Evolutionary conservation across 257 asterid species (phyloP).

Genomic region (Solanum bukasovii): DNA sequence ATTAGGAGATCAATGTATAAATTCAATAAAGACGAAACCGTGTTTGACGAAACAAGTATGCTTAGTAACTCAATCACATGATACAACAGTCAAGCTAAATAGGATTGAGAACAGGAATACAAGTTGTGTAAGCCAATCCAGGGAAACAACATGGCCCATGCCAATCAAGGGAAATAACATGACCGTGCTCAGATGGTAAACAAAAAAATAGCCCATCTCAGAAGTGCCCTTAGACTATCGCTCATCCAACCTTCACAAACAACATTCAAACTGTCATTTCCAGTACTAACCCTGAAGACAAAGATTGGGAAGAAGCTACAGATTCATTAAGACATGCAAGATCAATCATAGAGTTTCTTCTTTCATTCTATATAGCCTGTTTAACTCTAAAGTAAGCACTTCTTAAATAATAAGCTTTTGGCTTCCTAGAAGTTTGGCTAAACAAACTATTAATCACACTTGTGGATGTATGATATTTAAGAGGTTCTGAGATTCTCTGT

Average conservation of each 20-base stretch:
- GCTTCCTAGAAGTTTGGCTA: background rate
- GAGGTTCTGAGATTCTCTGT: background rate
- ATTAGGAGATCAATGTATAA: background rate
- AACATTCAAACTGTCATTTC: background rate
- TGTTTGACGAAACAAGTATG: background rate
- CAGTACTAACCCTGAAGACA: background rate
- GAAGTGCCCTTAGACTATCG: background rate
- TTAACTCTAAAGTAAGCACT: background rate
- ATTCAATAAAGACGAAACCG: background rate
- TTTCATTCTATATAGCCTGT: background rate
- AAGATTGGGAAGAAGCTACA: background rate
- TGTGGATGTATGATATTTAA: background rate
- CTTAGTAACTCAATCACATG: background rate
- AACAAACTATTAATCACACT: background rate
- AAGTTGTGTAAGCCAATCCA: background rate
- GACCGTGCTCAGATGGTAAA: background rate
- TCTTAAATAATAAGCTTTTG: background rate
- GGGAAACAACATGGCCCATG: background rate
- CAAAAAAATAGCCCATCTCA: background rate
- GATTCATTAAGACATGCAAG: background rate
- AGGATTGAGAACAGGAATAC: background rate
- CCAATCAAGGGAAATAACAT: background rate
- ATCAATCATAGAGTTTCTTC: background rate
- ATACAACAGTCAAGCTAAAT: background rate
- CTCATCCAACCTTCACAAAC: background rate